These are phyloP conservation scores for Grifola frondosa DNA, from an alignment of 1,284 basidiomycete species.

Conservation along the genomic window DNA sequence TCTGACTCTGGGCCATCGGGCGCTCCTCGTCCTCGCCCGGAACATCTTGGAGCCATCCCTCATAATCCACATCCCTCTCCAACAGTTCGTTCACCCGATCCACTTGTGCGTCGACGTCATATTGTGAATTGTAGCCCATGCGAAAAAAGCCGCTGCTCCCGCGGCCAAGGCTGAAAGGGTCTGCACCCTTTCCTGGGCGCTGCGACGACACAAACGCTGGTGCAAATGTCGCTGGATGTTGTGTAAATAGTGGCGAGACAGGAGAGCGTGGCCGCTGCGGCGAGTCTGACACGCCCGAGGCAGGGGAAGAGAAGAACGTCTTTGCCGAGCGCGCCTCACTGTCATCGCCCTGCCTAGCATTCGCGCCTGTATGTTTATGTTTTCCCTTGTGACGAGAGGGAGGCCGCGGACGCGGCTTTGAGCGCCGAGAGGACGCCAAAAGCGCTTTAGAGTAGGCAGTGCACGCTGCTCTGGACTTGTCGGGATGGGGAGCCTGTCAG, in stretches of 20 bases:
- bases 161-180: slow-evolving; percentile 16
- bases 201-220: slow-evolving; percentile 44
- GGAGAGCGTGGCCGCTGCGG: slow-evolving; percentile 32
- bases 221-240: slow-evolving; percentile 36
- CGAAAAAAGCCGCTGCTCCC: slow-evolving; percentile 30
- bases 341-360: slow-evolving; percentile 6
- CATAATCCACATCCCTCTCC: slow-evolving; percentile 46
- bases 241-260: slow-evolving; percentile 40
- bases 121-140: slow-evolving; percentile 46
- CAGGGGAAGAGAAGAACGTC: slow-evolving; percentile 45
- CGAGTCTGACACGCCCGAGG: slow-evolving; percentile 36
- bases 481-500: slow-evolving; percentile 26
- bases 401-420: slow-evolving; percentile 34
- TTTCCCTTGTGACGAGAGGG: slow-evolving; percentile 29
- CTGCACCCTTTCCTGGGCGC: slow-evolving; percentile 14
- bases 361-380: slow-evolving; percentile 7
- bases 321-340: slow-evolving; percentile 33
- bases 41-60: slow-evolving; percentile 43
- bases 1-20: slow-evolving; percentile 11
- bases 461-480: slow-evolving; percentile 25
- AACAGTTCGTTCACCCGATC: slow-evolving; percentile 42
- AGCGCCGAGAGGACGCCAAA: slow-evolving; percentile 36
- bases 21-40: slow-evolving; percentile 26
- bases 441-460: slow-evolving; percentile 35
- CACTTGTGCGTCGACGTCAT: slow-evolving; percentile 44